Evolutionary conservation across 75 land plant species (phyloP).

Genomic region (Sequoiadendron giganteum): DNA sequence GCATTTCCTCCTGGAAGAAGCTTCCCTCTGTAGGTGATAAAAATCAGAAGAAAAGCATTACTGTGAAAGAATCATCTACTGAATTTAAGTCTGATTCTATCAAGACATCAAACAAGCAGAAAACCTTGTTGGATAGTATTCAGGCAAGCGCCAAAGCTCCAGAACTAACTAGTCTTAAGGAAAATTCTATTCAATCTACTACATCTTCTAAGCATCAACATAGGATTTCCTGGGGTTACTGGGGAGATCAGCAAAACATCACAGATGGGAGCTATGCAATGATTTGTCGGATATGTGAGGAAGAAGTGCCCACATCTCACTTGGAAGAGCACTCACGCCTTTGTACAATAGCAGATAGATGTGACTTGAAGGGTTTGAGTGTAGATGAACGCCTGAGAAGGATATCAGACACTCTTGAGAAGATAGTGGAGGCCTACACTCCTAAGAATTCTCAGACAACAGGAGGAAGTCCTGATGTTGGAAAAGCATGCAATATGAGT

Average conservation of each 20-base stretch:
- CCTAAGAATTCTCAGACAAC: constrained; percentile 50
- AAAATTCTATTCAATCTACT: constrained; percentile 29
- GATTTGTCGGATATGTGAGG: constrained; percentile 98
- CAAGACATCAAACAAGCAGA: constrained; percentile 7
- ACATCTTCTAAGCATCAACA: constrained; percentile 53
- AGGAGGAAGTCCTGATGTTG: constrained; percentile 81
- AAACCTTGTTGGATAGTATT: constrained; percentile 18
- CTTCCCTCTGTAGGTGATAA: constrained; percentile 51
- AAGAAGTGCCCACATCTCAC: constrained; percentile 83
- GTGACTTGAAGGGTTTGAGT: constrained; percentile 85
- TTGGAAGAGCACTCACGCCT: constrained; percentile 89
- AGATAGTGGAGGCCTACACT: constrained; percentile 61
- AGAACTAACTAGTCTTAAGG: constrained; percentile 32
- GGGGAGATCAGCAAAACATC: constrained; percentile 70
- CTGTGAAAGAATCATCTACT: constrained; percentile 22
- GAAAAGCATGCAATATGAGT: constrained; percentile 64
- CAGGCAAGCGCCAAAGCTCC: constrained; percentile 21
- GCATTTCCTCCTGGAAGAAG: constrained; percentile 79
- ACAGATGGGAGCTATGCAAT: constrained; percentile 66
- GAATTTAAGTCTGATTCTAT: constrained; percentile 22
- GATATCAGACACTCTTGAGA: constrained; percentile 89
- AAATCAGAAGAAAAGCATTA: constrained; percentile 20
- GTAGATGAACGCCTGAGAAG: constrained; percentile 85
- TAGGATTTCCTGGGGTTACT: constrained; percentile 80
- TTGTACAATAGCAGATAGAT: constrained; percentile 93